These are phyloP conservation scores for Cicer cuneatum DNA, from an alignment of 306 rosid species.

Conservation along the genomic window DNA sequence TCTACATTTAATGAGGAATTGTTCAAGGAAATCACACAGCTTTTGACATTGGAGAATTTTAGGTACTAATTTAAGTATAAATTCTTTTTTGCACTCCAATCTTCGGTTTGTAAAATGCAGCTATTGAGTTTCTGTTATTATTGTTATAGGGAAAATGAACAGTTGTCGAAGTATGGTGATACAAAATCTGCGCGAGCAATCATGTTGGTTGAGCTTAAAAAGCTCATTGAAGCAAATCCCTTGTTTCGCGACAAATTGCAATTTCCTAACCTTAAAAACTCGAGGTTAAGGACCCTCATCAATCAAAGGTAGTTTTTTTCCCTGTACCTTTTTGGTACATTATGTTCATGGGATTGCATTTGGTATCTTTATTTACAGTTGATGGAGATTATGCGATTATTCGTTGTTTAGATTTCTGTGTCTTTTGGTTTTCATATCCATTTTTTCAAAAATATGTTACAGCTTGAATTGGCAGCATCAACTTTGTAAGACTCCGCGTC, in stretches of 20 bases:
- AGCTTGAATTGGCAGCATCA: conserved; percentile 99
- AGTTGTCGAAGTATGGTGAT: conserved; percentile 95
- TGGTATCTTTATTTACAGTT: conserved; percentile 9
- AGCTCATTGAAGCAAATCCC: conserved; percentile 96
- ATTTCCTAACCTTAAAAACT: conserved; percentile 92
- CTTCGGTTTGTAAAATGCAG: conserved; percentile 14
- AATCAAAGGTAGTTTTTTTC: conserved; percentile 78
- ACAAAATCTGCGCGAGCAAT: conserved; percentile 96
- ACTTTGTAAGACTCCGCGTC: conserved; percentile 95
- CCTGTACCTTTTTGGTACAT: not conserved
- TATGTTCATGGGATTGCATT: conserved; percentile 15
- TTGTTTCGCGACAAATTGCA: conserved; percentile 95
- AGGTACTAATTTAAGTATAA: conserved; percentile 59
- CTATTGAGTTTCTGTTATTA: conserved; percentile 38
- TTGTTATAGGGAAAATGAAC: conserved; percentile 83
- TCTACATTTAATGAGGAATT: conserved; percentile 94
- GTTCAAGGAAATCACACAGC: conserved; percentile 99
- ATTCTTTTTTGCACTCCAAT: not conserved
- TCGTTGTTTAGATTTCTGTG: too few species aligned
- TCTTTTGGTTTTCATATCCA: conserved; percentile 28
- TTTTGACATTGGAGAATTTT: conserved; percentile 92
- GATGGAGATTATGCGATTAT: not conserved
- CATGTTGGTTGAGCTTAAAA: conserved; percentile 97
- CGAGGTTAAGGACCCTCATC: conserved; percentile 92
- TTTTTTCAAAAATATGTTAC: conserved; percentile 37